Conservation (phyloP, 2,329 filamentous ascomycete species). For the Ambrosiella xylebori region DNA sequence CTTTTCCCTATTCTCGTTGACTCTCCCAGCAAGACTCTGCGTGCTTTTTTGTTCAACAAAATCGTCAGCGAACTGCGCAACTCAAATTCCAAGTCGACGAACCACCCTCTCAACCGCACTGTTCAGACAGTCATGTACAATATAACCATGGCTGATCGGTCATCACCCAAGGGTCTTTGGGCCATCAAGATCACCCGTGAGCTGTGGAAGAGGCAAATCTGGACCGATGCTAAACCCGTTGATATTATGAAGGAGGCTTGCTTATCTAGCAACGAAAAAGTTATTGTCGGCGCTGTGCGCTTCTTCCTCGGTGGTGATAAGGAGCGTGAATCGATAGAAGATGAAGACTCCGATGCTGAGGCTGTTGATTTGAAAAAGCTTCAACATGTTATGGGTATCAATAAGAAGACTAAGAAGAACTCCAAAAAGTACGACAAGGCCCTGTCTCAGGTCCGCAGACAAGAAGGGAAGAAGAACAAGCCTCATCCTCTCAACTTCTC, state of each 20-base stretch:
- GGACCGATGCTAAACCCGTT: constrained; percentile 88
- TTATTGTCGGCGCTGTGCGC: constrained; percentile 67
- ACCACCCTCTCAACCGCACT: constrained; percentile 83
- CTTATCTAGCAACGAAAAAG: constrained; percentile 81
- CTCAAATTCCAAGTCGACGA: constrained; percentile 71
- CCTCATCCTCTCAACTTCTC: constrained; percentile 90
- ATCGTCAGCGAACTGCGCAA: constrained; percentile 81
- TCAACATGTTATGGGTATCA: constrained; percentile 73
- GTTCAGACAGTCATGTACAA: constrained; percentile 91
- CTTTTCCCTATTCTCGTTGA: constrained; percentile 86
- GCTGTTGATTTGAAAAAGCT: constrained; percentile 62
- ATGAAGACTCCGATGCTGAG: constrained; percentile 74
- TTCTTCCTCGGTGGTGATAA: constrained; percentile 96
- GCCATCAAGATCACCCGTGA: constrained; percentile 89
- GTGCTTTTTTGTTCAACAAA: constrained; percentile 68
- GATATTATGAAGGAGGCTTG: constrained; percentile 94
- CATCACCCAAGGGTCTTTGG: constrained; percentile 80
- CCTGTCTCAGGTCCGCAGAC: constrained; percentile 61
- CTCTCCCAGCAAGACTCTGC: constrained; percentile 81
- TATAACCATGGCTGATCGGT: constrained; percentile 67
- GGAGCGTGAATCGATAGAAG: constrained; percentile 81
- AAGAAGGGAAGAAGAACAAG: constrained; percentile 74
- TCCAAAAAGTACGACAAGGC: constrained; percentile 64
- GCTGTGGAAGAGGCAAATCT: constrained; percentile 90
- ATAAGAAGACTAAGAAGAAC: constrained; percentile 91